A percentile compares a stretch with the other conserved stretches of the same genome.
Conservation (phyloP, 176 grass and related monocot species). For the Musa beccarii region DNA sequence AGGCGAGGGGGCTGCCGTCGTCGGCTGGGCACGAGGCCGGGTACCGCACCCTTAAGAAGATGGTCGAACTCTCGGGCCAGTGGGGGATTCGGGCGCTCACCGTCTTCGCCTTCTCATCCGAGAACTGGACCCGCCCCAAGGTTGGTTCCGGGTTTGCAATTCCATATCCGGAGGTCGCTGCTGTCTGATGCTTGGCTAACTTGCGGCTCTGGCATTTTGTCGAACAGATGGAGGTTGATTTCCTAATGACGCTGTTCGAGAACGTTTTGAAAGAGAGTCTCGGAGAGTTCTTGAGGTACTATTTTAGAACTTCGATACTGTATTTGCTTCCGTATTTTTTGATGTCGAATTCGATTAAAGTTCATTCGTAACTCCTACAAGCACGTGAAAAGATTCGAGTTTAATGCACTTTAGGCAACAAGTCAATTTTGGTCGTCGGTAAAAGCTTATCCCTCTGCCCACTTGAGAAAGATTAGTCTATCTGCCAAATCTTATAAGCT, state of each 20-base stretch:
- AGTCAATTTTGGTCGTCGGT: too few relatives aligned
- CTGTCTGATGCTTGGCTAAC: not conserved
- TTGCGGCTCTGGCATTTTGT: not conserved
- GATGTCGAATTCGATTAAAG: not conserved
- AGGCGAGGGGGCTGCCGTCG: constrained; percentile 36
- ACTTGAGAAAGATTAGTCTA: too few relatives aligned
- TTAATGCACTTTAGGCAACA: not conserved
- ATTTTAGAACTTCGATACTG: too few relatives aligned
- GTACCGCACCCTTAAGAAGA: constrained; percentile 43
- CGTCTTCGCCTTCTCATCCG: constrained; percentile 68
- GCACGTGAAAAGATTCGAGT: not conserved
- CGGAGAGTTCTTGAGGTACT: constrained; percentile 40
- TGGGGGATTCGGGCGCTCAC: constrained; percentile 58
- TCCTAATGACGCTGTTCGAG: constrained; percentile 55
- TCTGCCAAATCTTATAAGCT: not conserved
- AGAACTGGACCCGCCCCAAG: constrained; percentile 77
- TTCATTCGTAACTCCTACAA: not conserved
- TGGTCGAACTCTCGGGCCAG: constrained; percentile 33
- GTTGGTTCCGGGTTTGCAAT: not conserved
- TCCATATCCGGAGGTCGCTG: not conserved
- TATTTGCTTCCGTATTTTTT: not conserved
- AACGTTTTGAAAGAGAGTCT: constrained; percentile 29
- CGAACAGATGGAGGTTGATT: constrained; percentile 49
- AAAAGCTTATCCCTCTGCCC: too few relatives aligned
- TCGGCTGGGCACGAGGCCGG: constrained; percentile 56